Evolutionary conservation across 495 filamentous ascomycete genomes (phyloP), one percentile per base, ranked within the genome.

Genomic region (Hypoxylon lienhwacheense): DNA sequence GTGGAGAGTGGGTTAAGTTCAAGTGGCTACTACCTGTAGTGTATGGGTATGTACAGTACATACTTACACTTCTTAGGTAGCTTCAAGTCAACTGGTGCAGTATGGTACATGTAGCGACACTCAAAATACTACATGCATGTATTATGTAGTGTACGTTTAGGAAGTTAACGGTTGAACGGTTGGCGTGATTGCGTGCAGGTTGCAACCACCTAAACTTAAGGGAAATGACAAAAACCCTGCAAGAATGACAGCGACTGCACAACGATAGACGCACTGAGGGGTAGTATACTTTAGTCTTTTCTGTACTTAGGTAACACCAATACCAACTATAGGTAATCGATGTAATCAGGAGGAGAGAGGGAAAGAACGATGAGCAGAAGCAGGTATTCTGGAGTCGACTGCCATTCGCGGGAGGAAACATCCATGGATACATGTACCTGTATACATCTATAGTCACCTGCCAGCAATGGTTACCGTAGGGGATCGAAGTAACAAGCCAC

Each of bases 341-440:
- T n/a, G n/a, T n/a, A n/a, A n/a, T n/a, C n/a, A 61, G 45, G 50
- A 46, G 57, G 35, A 28, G n/a, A 36, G 47, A 14, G 22, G 17
- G 57, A 47, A 41, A 20, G 57, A 61, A 60, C 54, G 49, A 60
- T 45, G 48, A 51, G 28, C 43, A 59, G 49, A 42, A 48, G n/a
- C n/a, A n/a, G 44, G 24, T 33, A 40, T 45, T 46, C 43, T n/a
- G 31, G 37, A 45, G 33, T 42, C 19, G 28, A 40, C 29, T 12
- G 20, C 26, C 26, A 60, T 55, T 60, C 50, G 45, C 44, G 49
- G 32, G 49, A 45, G 37, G 32, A 45, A 53, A 48, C 56, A 26
- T 20, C 19, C 24, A 47, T 45, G 14, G 26, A 45, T 43, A n/a
- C n/a, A n/a, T n/a, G 32, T 36, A 48, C 12, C 14, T 6, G 25